These are phyloP conservation scores for Aspergillus brunneoviolaceus DNA, from an alignment of 2,329 filamentous ascomycete genomes.

Conservation along the genomic window DNA sequence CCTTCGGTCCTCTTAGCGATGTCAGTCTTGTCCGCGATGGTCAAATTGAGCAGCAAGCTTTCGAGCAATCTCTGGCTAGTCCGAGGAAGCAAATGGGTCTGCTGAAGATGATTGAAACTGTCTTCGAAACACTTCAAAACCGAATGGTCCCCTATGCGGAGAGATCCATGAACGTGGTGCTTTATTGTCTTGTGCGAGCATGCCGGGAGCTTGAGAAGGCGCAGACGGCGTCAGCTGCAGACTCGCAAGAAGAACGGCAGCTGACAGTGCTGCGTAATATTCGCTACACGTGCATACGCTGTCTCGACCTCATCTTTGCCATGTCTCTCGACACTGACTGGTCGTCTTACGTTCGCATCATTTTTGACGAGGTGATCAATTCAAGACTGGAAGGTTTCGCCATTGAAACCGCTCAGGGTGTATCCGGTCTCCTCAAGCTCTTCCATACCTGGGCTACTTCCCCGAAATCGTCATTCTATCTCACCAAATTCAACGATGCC, in stretches of 20 bases:
- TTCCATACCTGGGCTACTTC: slow-evolving; percentile 78
- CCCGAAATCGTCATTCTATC: slow-evolving; percentile 64
- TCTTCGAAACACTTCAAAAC: slow-evolving; percentile 79
- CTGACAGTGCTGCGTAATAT: slow-evolving; percentile 49
- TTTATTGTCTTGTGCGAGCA: slow-evolving; percentile 77
- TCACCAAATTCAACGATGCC: slow-evolving; percentile 60
- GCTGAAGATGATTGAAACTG: slow-evolving; percentile 83
- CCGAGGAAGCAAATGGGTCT: slow-evolving; percentile 84
- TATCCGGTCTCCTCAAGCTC: slow-evolving; percentile 78
- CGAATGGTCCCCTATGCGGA: slow-evolving; percentile 68
- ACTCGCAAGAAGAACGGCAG: slow-evolving; percentile 32
- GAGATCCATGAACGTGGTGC: slow-evolving; percentile 69
- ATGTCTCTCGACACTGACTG: slow-evolving; percentile 71
- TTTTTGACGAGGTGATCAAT: slow-evolving; percentile 73
- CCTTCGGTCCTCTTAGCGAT: slow-evolving; percentile 67
- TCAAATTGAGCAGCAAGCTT: slow-evolving; percentile 51
- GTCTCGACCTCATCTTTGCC: slow-evolving; percentile 73
- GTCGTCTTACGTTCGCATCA: slow-evolving; percentile 65
- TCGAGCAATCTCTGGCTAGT: slow-evolving; percentile 61
- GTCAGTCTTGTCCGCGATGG: slow-evolving; percentile 58
- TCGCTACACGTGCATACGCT: slow-evolving; percentile 68
- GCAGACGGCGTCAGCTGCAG: slow-evolving; percentile 25
- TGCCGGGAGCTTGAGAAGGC: slow-evolving; percentile 53
- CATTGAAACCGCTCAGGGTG: slow-evolving; percentile 80
- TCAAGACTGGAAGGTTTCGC: slow-evolving; percentile 77